Percentiles rank a stretch among this genome's conserved stretches.
phyloP scores from a whole-genome alignment of 768 basidiomycete genomes.

The Rhodotorula diobovata region DNA sequence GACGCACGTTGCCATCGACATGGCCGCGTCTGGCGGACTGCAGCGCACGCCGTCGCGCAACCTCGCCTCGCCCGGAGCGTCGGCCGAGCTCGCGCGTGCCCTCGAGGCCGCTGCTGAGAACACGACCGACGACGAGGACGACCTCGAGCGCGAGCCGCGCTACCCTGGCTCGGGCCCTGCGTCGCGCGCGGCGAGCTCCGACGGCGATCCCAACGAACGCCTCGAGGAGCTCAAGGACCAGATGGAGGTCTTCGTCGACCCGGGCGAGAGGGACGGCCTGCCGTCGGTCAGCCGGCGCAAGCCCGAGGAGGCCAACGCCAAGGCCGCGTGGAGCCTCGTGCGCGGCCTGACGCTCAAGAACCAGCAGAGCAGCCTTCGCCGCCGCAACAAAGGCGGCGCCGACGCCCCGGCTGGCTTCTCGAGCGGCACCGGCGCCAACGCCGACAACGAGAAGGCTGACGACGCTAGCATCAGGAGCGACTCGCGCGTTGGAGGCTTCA shows the following conservation, averaged over 20 bases:
- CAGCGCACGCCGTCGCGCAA: constrained; percentile 6
- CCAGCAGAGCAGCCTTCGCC: not conserved
- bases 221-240: constrained; percentile 28
- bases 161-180: constrained; percentile 13
- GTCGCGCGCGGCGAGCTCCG: constrained; percentile 33
- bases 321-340: constrained; percentile 37
- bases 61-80: constrained; percentile 25
- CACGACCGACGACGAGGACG: not conserved
- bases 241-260: constrained; percentile 55
- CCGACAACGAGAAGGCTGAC: constrained; percentile 13
- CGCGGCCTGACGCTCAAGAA: constrained; percentile 9
- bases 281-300: constrained; percentile 49
- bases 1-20: constrained; percentile 27
- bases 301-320: constrained; percentile 30
- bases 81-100: constrained; percentile 25
- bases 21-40: constrained; percentile 9
- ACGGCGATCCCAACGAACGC: constrained; percentile 32
- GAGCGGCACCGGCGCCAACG: constrained; percentile 1
- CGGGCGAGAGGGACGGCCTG: constrained; percentile 63
- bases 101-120: constrained; percentile 20
- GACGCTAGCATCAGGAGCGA: constrained; percentile 1
- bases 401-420: constrained; percentile 25
- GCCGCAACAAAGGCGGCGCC: constrained; percentile 1
- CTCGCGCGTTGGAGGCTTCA: constrained; percentile 22
- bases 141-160: constrained; percentile 15